Evolutionary conservation across 805 yeast genomes (phyloP).

Genomic region (Suhomyces canberraensis): DNA sequence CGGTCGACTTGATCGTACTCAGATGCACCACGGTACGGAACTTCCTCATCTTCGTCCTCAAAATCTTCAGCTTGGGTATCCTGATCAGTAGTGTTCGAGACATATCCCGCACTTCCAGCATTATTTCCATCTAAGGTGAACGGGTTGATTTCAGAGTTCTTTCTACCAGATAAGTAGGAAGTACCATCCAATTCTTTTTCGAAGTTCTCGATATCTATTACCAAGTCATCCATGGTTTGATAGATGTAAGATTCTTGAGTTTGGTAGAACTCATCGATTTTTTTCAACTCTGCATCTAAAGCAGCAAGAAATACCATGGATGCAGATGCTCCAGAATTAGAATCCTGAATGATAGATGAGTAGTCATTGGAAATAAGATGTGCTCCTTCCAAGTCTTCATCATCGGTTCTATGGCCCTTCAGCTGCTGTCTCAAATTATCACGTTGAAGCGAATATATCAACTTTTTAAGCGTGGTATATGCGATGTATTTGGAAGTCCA

Average conservation of each 20-base stretch:
- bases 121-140: conserved; percentile 2
- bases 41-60: conserved; percentile 31
- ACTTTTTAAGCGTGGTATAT: conserved; percentile 81
- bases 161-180: conserved; percentile 5
- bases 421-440: conserved; percentile 36
- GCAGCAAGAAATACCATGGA: conserved; percentile 62
- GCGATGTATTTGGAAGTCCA: conserved; percentile 94
- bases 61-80: conserved; percentile 35
- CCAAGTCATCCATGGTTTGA: conserved; percentile 51
- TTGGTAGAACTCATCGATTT: conserved; percentile 72
- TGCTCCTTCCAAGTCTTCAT: conserved; percentile 29
- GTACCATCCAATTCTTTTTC: conserved; percentile 35
- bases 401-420: conserved; percentile 9
- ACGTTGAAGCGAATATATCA: conserved; percentile 78
- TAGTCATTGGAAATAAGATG: conserved; percentile 27
- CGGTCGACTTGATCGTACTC: conserved; percentile 13
- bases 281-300: conserved; percentile 70
- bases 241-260: conserved; percentile 61
- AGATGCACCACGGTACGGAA: conserved; percentile 16
- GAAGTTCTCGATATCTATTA: conserved; percentile 62
- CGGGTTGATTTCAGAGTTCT: conserved; percentile 5
- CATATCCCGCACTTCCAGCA: conserved; percentile 2
- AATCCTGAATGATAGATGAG: conserved; percentile 2
- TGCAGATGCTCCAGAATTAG: conserved; percentile 31
- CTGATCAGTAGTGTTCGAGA: conserved; percentile 26